A percentile compares a stretch with the other conserved stretches of the same genome.
phyloP scores from a whole-genome alignment of 2,329 filamentous ascomycete genomes.

The Beauveria medogensis region DNA sequence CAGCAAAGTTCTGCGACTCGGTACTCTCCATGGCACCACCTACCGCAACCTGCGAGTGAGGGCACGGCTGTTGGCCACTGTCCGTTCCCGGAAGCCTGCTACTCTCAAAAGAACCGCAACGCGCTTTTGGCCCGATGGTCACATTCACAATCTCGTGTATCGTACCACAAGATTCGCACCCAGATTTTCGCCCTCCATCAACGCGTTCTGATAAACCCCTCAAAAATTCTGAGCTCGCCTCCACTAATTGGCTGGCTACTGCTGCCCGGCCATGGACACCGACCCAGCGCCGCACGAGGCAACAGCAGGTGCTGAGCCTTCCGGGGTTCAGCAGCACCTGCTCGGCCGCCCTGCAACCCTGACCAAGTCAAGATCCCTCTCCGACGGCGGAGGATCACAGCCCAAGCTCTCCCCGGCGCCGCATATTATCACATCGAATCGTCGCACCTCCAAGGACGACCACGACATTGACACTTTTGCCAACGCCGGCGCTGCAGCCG shows the following conservation, averaged over 20 bases:
- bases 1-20: not conserved
- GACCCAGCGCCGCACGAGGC: constrained; percentile 5
- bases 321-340: constrained; percentile 10
- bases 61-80: not conserved
- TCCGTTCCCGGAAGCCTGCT: not conserved
- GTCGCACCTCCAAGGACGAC: constrained; percentile 59
- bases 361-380: constrained; percentile 54
- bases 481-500: not conserved
- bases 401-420: constrained; percentile 51
- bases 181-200: not conserved
- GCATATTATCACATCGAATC: constrained; percentile 44
- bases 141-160: not conserved
- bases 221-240: not conserved
- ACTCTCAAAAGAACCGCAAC: not conserved
- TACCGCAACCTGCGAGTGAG: not conserved
- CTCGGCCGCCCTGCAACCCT: constrained; percentile 30
- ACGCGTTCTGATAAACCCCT: not conserved
- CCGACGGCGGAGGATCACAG: constrained; percentile 52
- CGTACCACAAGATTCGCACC: not conserved
- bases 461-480: constrained; percentile 34
- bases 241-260: not conserved
- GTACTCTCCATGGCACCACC: not conserved
- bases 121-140: not conserved
- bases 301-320: constrained; percentile 2
- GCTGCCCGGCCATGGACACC: constrained; percentile 5